Conservation (phyloP, 352 stramenopile species). For the Phytophthora sp. region DNA sequence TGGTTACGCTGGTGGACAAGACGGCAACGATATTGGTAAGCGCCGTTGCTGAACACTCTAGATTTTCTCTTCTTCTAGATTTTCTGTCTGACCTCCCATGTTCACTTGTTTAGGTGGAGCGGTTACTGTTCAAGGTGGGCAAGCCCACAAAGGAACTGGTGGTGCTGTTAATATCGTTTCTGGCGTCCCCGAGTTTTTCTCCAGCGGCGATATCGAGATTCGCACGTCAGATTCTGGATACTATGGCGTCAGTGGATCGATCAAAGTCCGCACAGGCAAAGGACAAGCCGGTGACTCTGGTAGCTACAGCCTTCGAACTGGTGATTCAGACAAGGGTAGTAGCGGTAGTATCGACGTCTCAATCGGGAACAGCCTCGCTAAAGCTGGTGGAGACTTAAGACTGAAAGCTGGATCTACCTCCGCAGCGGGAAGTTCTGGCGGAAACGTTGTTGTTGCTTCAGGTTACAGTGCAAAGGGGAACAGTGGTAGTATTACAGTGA, state of each 20-base stretch:
- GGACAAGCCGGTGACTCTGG: constrained; percentile 65
- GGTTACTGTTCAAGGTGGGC: constrained; percentile 54
- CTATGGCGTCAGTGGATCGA: constrained; percentile 72
- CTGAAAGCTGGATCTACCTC: constrained; percentile 38
- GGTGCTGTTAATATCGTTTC: constrained; percentile 55
- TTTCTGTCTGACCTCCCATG: not conserved
- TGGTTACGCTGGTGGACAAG: constrained; percentile 55
- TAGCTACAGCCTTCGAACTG: constrained; percentile 58
- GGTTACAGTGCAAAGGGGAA: constrained; percentile 69
- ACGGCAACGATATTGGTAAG: constrained; percentile 52
- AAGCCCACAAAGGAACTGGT: constrained; percentile 51
- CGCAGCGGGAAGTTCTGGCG: constrained; percentile 61
- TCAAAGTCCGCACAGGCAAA: constrained; percentile 65
- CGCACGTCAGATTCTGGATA: constrained; percentile 67
- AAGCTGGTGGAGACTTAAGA: constrained; percentile 28
- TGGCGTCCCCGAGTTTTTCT: constrained; percentile 43
- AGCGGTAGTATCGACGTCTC: constrained; percentile 30
- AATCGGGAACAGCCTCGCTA: constrained; percentile 24
- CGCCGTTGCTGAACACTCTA: not conserved
- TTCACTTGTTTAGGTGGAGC: constrained; percentile 36
- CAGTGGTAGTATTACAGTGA: constrained; percentile 82
- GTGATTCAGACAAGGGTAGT: constrained; percentile 48
- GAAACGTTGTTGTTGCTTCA: constrained; percentile 77
- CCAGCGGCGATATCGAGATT: constrained; percentile 68
- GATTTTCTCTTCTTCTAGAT: not conserved